phyloP scores from a whole-genome alignment of 768 basidiomycete species.

The Tylopilus plumbeoviolaceoides region DNA sequence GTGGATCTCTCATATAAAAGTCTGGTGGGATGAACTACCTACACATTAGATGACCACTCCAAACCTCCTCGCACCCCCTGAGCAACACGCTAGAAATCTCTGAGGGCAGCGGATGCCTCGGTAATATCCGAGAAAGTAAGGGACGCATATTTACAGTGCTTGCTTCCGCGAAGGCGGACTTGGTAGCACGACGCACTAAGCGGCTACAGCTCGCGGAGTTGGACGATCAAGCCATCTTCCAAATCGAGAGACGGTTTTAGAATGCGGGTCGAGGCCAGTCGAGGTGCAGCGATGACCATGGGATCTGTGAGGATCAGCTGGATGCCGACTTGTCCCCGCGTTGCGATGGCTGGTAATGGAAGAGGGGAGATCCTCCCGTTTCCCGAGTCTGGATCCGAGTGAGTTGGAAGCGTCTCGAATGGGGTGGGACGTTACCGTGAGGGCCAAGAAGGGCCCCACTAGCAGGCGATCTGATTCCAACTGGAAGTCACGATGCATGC shows the following conservation, averaged over 20 bases:
- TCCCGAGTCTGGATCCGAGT: not conserved
- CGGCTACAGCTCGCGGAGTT: conserved; percentile 32
- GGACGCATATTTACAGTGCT: not conserved
- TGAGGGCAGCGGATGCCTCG: not conserved
- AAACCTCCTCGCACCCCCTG: not conserved
- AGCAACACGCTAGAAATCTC: not conserved
- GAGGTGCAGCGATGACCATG: not conserved
- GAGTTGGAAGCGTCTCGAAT: not conserved
- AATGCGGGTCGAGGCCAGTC: conserved; percentile 3
- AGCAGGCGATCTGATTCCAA: not conserved
- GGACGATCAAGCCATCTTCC: conserved; percentile 15
- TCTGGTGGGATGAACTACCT: not conserved
- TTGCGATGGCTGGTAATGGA: not conserved
- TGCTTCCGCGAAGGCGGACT: conserved; percentile 31
- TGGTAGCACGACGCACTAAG: conserved; percentile 12
- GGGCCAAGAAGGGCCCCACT: not conserved
- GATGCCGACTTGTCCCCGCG: too few species aligned
- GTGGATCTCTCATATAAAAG: not conserved
- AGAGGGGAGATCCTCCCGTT: not conserved
- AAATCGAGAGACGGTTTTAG: conserved; percentile 26
- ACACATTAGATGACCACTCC: not conserved
- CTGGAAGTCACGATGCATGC: not conserved
- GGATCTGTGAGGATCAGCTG: not conserved
- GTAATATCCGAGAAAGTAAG: not conserved
- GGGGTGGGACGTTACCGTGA: not conserved